phyloP scores from a whole-genome alignment of 2,329 filamentous ascomycete genomes.

The Ustulina deusta region DNA sequence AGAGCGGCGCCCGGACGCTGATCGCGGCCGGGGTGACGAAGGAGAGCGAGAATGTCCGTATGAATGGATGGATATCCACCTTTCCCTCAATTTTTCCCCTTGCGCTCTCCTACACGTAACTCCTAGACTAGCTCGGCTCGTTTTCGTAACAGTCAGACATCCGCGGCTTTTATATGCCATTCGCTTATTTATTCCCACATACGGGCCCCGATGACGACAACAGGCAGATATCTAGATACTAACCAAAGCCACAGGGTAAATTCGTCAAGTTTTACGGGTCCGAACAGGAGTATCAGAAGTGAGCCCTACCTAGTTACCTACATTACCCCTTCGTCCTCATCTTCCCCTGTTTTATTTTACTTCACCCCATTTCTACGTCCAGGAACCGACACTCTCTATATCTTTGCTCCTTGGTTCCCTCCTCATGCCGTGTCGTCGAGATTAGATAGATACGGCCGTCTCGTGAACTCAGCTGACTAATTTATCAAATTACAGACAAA shows the following conservation, averaged over 20 bases:
- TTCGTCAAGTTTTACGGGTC: constrained; percentile 46
- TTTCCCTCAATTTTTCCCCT: not conserved
- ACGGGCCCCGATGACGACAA: not conserved
- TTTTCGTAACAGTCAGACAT: not conserved
- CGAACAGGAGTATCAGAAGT: constrained; percentile 41
- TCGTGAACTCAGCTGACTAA: not conserved
- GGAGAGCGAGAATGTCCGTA: constrained; percentile 47
- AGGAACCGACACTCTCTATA: too few relatives aligned
- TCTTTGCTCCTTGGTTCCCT: not conserved
- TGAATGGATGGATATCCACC: constrained; percentile 11
- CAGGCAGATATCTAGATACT: not conserved
- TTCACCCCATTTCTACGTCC: not conserved
- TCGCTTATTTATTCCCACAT: not conserved
- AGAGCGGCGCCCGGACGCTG: constrained; percentile 46
- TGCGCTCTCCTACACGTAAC: not conserved
- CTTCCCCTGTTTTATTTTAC: not conserved
- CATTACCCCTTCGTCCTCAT: not conserved
- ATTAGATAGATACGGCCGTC: not conserved
- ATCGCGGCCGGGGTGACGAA: constrained; percentile 40
- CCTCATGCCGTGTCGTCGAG: not conserved
- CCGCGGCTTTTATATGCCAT: not conserved
- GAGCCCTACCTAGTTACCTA: constrained; percentile 21
- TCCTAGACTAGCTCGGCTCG: too few relatives aligned
- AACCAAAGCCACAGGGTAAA: constrained; percentile 39
- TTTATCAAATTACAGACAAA: constrained; percentile 29